A percentile compares a stretch with the other conserved stretches of the same genome.
These are phyloP conservation scores for Lactarius sp. DNA, from an alignment of 768 basidiomycete species.

Conservation along the genomic window DNA sequence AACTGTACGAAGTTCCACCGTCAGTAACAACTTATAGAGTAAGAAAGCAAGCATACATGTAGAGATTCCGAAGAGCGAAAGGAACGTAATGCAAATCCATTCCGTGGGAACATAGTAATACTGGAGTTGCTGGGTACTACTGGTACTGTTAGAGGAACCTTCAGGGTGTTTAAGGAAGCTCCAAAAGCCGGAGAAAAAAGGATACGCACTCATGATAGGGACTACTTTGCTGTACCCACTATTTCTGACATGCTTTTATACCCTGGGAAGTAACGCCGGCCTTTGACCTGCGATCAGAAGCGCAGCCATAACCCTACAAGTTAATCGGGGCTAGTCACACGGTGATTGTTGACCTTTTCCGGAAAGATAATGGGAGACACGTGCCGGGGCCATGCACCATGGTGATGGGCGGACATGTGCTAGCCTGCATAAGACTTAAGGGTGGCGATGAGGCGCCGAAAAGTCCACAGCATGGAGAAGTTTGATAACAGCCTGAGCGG, in stretches of 20 bases:
- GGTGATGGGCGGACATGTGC: too few relatives aligned
- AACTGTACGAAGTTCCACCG: not conserved
- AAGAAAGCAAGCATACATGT: constrained; percentile 27
- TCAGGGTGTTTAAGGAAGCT: not conserved
- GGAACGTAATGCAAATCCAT: constrained; percentile 36
- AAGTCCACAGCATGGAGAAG: too few relatives aligned
- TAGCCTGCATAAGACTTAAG: too few relatives aligned
- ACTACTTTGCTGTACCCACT: not conserved
- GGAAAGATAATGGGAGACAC: too few relatives aligned
- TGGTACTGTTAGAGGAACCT: constrained; percentile 17
- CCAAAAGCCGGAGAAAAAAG: not conserved
- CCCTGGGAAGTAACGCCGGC: too few relatives aligned
- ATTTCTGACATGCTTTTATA: too few relatives aligned
- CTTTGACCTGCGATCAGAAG: too few relatives aligned
- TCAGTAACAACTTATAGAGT: not conserved
- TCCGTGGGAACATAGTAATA: constrained; percentile 38
- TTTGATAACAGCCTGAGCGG: too few relatives aligned
- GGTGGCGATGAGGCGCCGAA: too few relatives aligned
- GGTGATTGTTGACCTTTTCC: too few relatives aligned
- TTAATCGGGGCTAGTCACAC: too few relatives aligned
- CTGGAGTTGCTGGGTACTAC: not conserved
- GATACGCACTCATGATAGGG: constrained; percentile 10
- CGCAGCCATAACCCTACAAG: too few relatives aligned
- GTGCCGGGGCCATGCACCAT: not conserved
- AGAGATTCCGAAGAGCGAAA: constrained; percentile 34